Percentiles rank a stretch among this genome's conserved stretches.
Conservation (phyloP, 257 asterid species). For the Lycium barbarum region DNA sequence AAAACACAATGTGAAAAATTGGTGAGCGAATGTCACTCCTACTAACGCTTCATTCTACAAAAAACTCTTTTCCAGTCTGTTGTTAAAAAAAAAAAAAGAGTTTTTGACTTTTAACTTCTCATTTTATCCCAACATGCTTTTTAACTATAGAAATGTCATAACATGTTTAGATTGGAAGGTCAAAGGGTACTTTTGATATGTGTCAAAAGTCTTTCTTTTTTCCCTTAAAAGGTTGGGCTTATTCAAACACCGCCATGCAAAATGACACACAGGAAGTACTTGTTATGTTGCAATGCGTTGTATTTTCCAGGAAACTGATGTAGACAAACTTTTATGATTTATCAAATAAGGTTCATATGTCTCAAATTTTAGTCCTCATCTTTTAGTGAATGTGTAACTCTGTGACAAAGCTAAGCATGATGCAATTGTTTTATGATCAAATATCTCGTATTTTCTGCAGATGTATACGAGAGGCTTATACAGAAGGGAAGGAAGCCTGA, state of each 20-base stretch:
- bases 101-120: neutral
- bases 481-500: slow-evolving; percentile 84
- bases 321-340: neutral
- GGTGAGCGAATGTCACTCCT: neutral
- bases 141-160: neutral
- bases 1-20: neutral
- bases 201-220: neutral
- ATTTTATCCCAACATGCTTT: neutral
- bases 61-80: neutral
- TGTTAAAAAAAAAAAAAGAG: neutral
- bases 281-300: neutral
- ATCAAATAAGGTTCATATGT: neutral
- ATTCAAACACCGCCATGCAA: neutral
- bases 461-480: slow-evolving; percentile 84
- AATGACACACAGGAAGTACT: neutral
- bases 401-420: neutral
- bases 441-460: slow-evolving; percentile 28
- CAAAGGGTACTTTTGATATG: neutral
- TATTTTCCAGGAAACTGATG: neutral
- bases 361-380: neutral
- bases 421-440: neutral
- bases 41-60: neutral
- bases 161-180: neutral
- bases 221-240: neutral
- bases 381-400: neutral